Evolutionary conservation across 352 stramenopile species (phyloP), one percentile per base, ranked within the genome.

Genomic region (Phytophthora multivora): DNA sequence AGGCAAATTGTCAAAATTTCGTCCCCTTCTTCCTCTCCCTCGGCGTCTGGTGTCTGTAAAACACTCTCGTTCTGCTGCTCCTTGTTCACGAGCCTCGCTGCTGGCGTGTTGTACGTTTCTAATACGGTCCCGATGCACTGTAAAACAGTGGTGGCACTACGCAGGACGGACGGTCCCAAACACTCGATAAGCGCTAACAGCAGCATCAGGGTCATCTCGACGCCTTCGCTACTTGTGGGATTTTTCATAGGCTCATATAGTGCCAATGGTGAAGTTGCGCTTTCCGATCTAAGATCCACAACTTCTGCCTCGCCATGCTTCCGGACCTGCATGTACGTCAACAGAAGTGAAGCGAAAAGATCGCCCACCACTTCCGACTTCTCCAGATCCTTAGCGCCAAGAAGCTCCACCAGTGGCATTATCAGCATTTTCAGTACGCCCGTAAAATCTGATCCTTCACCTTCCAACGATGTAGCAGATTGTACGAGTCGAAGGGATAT

Each of bases 1-100:
- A 95, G 63, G 58, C 82, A 90, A n/a, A 95, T 80, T 3, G 75
- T 88, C 47, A 95, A 43, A 6, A 95, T 86, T 38, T 94, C 87
- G 18, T 80, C 73, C 10, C 71, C 75, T 18, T 85, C 79, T 55
- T 80, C 76, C 4, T 88, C 74, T 10, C 79, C 67, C 25, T 83
- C 70, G 4, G 51, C 52, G n/a, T 68, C 51, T 26, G 48, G 18
- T 51, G 38, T 16, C 36, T 66, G 45, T 49, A 23, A 21, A 42
- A 41, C 6, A 8, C 43, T 43, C 5, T 60, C 52, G 21, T 47
- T 25, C 26, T 62, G 42, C n/a, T 60, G 28, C 30, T 69, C 71
- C 16, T 66, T 59, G 30, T 86, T 69, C 38, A 80, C 67, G 5
- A 83, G 21, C 21, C 54, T 73, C 5, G 13, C 28, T 36, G 57